Percentiles rank a stretch among this genome's conserved stretches.
These are phyloP conservation scores for Diaporthe caulivora DNA, from an alignment of 2,329 filamentous ascomycete species.

Conservation along the genomic window DNA sequence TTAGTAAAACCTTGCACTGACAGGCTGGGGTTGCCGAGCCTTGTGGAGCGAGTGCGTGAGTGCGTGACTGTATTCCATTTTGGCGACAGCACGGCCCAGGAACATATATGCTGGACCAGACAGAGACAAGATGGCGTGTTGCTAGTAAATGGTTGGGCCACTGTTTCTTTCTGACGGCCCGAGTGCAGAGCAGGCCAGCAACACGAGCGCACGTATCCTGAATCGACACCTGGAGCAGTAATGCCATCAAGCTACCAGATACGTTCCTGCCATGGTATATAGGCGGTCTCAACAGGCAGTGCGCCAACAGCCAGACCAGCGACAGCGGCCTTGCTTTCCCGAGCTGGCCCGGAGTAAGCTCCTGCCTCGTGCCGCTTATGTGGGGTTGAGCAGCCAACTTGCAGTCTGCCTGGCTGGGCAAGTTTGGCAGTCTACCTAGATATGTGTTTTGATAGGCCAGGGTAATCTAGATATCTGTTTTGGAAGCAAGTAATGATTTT, in stretches of 20 bases:
- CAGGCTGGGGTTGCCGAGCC: no score
- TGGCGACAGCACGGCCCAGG: neutral
- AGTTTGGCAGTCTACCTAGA: neutral
- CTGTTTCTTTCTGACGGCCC: neutral
- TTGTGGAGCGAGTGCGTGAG: neutral
- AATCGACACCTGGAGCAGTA: neutral
- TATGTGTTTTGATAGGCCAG: neutral
- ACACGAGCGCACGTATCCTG: neutral
- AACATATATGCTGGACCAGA: no score
- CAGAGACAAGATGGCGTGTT: neutral
- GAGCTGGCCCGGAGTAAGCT: slow-evolving; percentile 3
- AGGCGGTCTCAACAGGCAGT: neutral
- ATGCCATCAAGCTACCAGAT: neutral
- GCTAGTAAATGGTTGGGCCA: neutral
- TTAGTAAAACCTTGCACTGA: neutral
- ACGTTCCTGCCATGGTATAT: neutral
- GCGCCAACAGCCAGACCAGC: no score
- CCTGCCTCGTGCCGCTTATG: neutral
- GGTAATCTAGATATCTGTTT: neutral
- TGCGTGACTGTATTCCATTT: neutral
- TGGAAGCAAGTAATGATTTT: neutral
- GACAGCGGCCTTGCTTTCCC: neutral
- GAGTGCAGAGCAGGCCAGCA: neutral
- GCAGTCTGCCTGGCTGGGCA: neutral
- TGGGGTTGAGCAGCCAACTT: neutral